phyloP scores from a whole-genome alignment of 2,329 filamentous ascomycete species.

The Stachybotrys chartarum region DNA sequence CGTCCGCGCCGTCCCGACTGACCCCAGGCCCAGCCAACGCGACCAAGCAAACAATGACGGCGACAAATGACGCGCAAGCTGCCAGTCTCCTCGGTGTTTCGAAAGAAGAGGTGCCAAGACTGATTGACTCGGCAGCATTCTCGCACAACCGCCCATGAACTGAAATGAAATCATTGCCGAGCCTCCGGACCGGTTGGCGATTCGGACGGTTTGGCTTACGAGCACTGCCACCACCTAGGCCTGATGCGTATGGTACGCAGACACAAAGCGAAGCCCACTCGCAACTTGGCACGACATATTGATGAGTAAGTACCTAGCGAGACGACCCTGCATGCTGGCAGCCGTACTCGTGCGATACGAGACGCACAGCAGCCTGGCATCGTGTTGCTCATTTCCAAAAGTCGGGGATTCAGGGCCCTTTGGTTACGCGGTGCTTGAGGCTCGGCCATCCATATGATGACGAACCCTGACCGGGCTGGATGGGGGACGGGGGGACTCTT shows the following conservation, averaged over 20 bases:
- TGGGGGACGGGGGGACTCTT: no score
- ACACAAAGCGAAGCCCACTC: background rate
- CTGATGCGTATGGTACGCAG: background rate
- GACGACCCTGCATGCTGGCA: background rate
- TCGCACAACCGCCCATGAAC: background rate
- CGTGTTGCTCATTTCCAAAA: background rate
- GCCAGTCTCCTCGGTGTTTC: background rate
- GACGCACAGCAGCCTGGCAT: background rate
- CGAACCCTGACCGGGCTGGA: background rate
- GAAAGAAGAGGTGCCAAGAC: no score
- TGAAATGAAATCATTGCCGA: background rate
- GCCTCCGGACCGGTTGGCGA: background rate
- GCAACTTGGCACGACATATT: background rate
- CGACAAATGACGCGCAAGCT: background rate
- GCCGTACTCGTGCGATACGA: background rate
- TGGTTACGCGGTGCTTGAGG: background rate
- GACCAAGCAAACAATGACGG: background rate
- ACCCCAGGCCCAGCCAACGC: background rate
- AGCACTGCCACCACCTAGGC: background rate
- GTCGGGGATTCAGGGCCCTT: background rate
- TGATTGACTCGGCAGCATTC: no score
- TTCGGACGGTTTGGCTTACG: background rate
- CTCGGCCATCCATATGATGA: background rate
- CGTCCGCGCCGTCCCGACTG: background rate
- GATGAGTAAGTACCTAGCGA: background rate